Evolutionary conservation across 345 rosid genomes (phyloP), one percentile per base, ranked within the genome.

Genomic region (Linum tenue): DNA sequence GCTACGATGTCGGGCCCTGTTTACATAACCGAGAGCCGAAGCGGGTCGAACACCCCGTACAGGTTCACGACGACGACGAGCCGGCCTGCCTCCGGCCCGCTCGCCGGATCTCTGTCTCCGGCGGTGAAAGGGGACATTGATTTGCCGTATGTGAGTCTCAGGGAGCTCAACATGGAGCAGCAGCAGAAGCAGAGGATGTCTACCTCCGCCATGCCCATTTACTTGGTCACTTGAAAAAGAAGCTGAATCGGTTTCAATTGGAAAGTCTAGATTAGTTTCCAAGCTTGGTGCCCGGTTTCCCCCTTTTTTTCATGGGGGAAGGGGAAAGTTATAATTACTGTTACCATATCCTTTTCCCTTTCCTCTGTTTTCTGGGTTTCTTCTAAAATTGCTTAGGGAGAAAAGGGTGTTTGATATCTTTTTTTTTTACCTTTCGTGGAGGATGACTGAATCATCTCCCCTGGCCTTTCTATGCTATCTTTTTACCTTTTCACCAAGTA

Each of bases 161-260:
- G 87, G 73, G 92, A 92, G 70, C 85, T 86, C 15, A 88, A 70
- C 79, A 79, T 78, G 95, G 95, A 82, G 60, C 64, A 73, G 69
- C 76, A 58, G 16, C 81, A 78, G 59, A 80, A 82, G 39, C 82
- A 57, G 55, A 86, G 90, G 75, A 66, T 71, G 42, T 81, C 91
- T 56, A 77, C 84, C 53, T 84, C 91, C 11, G 53, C 74, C 3
- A 58, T 15, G 62, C 74, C 78, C 2, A 70, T 70, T 3, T 75
- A 75, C 51, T 57, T 75, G 61, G 74, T 75, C 41, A 70, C 71
- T 38, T 75, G 36, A 69, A 5, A 44, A 44, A 44, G 4, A 44
- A 22, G 31, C 11, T 44, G 51, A 44, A 44, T 44, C 11, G 37
- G 37, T 15, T 22, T 22, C 31, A 22, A 22, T 22, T 22, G 17